These are phyloP conservation scores for Aspergillus clavatus DNA, from an alignment of 2,329 filamentous ascomycete genomes.

Conservation along the genomic window DNA sequence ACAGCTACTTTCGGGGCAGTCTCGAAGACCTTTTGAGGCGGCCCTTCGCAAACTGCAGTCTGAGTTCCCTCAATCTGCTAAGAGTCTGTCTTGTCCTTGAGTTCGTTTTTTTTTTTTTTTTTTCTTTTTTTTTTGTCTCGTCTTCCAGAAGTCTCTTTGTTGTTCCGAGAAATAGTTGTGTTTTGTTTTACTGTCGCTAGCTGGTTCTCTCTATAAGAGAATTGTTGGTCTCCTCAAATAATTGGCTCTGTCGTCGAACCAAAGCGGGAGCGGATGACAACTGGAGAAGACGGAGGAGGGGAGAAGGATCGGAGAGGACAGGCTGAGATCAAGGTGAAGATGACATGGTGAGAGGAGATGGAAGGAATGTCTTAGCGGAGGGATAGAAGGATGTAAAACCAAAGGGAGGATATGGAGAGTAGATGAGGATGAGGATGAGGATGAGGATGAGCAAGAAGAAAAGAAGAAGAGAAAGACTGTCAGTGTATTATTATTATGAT, in stretches of 20 bases:
- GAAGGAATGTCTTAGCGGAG: not conserved
- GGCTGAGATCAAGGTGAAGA: not conserved
- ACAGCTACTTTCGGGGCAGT: not conserved
- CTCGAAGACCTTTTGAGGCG: not conserved
- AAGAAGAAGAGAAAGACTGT: too few relatives aligned
- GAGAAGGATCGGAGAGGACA: conserved; percentile 11
- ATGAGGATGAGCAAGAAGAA: too few relatives aligned
- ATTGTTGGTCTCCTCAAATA: too few relatives aligned
- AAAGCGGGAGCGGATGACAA: conserved; percentile 3
- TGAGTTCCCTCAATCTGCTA: not conserved
- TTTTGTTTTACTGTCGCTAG: too few relatives aligned
- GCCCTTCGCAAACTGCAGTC: not conserved
- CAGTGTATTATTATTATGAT: too few relatives aligned
- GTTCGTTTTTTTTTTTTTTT: too few relatives aligned
- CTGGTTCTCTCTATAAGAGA: too few relatives aligned
- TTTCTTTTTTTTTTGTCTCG: not conserved
- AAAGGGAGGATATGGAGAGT: conserved; percentile 19
- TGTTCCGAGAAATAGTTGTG: not conserved
- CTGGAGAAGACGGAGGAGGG: conserved; percentile 8
- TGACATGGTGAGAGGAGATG: not conserved
- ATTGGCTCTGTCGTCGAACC: conserved; percentile 1
- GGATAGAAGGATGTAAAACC: not conserved
- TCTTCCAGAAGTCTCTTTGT: not conserved
- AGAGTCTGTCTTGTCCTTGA: not conserved
- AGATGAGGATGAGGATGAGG: conserved; percentile 19